Percentiles rank a stretch among this genome's conserved stretches.
Evolutionary conservation across 2,329 filamentous ascomycete genomes (phyloP).

Genomic region (Alternaria ventricosa): DNA sequence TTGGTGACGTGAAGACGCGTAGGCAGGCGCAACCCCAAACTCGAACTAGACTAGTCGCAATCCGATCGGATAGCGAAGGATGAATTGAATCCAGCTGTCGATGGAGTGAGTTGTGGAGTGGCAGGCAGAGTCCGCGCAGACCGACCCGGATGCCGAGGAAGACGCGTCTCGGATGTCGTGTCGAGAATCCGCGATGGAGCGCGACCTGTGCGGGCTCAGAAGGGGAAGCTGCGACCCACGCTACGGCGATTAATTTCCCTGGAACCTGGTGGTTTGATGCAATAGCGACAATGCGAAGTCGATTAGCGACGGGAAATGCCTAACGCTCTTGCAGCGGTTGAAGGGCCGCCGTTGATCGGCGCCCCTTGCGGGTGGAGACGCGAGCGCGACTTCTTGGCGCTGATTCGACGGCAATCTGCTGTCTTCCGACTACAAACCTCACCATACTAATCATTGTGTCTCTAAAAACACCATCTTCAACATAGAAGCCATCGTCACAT

Average conservation of each 20-base stretch:
- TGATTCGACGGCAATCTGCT: background rate
- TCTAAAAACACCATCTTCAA: background rate
- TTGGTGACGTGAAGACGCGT: background rate
- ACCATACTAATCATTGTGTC: background rate
- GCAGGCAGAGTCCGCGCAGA: background rate
- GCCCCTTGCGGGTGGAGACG: background rate
- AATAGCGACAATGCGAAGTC: background rate
- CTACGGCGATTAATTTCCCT: background rate
- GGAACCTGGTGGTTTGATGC: background rate
- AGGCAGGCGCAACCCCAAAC: background rate
- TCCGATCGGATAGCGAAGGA: background rate
- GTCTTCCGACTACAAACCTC: background rate
- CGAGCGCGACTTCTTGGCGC: conserved; percentile 1
- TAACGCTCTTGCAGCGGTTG: background rate
- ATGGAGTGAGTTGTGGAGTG: background rate
- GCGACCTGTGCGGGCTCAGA: background rate
- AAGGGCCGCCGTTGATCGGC: background rate
- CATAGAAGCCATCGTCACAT: background rate
- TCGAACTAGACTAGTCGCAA: background rate
- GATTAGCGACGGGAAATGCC: background rate
- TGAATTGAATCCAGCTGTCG: background rate
- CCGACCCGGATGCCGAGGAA: background rate
- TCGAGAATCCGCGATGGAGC: background rate
- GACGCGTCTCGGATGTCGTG: background rate
- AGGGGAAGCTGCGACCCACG: background rate